Percentiles rank a stretch among this genome's conserved stretches.
These are phyloP conservation scores for Rhizopogon salebrosus DNA, from an alignment of 768 basidiomycete genomes.

Conservation along the genomic window DNA sequence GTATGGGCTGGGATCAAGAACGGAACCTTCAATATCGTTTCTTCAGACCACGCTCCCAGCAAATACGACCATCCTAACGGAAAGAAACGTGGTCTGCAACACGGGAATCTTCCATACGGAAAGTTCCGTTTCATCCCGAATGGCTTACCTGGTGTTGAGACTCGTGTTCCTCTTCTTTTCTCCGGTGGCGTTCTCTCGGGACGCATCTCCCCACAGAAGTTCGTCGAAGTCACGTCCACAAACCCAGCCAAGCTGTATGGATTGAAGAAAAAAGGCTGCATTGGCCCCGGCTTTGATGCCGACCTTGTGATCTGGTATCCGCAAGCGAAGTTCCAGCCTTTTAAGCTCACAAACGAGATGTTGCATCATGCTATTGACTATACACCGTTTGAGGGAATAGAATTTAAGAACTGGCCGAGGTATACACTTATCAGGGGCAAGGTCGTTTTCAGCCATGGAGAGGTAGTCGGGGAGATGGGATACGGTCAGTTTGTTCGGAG, in stretches of 20 bases:
- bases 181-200: slow-evolving; percentile 25
- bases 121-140: slow-evolving; percentile 30
- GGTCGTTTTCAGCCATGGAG: slow-evolving; percentile 12
- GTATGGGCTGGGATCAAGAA: slow-evolving; percentile 14
- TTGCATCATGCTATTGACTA: slow-evolving; percentile 26
- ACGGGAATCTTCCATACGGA: slow-evolving; percentile 19
- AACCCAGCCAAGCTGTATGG: slow-evolving; percentile 31
- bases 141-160: slow-evolving; percentile 30
- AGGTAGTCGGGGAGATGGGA: slow-evolving; percentile 8
- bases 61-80: slow-evolving; percentile 23
- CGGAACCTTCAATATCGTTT: slow-evolving; percentile 25
- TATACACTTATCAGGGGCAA: slow-evolving; percentile 14
- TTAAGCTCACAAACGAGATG: slow-evolving; percentile 17
- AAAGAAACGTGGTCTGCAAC: slow-evolving; percentile 17
- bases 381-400: slow-evolving; percentile 31
- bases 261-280: slow-evolving; percentile 29
- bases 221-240: slow-evolving; percentile 29
- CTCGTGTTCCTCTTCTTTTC: slow-evolving; percentile 27
- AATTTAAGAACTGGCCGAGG: slow-evolving; percentile 29
- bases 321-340: slow-evolving; percentile 4
- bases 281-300: slow-evolving; percentile 28
- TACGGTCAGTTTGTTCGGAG: slow-evolving; percentile 7
- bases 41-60: slow-evolving; percentile 28
- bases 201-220: slow-evolving; percentile 23
- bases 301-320: slow-evolving; percentile 27